Conservation (phyloP, 2,329 filamentous ascomycete genomes). For the Neoscytalidium dimidiatum region DNA sequence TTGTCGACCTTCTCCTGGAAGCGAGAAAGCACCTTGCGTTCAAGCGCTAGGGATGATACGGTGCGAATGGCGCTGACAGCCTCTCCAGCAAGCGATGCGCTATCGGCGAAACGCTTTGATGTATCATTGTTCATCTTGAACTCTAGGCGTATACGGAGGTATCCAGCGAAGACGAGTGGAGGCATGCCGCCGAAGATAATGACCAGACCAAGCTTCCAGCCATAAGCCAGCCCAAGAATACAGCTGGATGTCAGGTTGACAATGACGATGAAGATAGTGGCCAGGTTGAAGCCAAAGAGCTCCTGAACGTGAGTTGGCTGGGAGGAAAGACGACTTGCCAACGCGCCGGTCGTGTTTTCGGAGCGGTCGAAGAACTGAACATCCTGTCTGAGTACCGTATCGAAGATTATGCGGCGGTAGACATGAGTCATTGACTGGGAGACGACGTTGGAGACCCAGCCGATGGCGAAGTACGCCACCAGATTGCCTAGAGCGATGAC, state of each 20-base stretch:
- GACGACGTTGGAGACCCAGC: slow-evolving; percentile 48
- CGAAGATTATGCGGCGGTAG: slow-evolving; percentile 72
- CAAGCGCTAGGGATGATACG: slow-evolving; percentile 82
- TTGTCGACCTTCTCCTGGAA: slow-evolving; percentile 60
- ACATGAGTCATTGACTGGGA: slow-evolving; percentile 37
- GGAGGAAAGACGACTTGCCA: slow-evolving; percentile 83
- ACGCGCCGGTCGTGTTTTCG: slow-evolving; percentile 80
- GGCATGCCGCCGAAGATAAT: slow-evolving; percentile 36
- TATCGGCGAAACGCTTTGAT: slow-evolving; percentile 69
- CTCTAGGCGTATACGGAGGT: slow-evolving; percentile 81
- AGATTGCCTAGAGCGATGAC: slow-evolving; percentile 52
- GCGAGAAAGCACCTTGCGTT: slow-evolving; percentile 78
- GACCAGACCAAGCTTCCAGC: slow-evolving; percentile 76
- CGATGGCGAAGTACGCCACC: slow-evolving; percentile 48
- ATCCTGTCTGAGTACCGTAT: slow-evolving; percentile 81
- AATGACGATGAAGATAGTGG: slow-evolving; percentile 74
- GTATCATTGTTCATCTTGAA: slow-evolving; percentile 66
- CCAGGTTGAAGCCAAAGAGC: slow-evolving; percentile 81
- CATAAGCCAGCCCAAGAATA: slow-evolving; percentile 66
- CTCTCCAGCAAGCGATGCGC: slow-evolving; percentile 84
- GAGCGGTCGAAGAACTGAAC: slow-evolving; percentile 85
- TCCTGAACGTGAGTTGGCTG: slow-evolving; percentile 84
- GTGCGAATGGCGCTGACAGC: slow-evolving; percentile 88
- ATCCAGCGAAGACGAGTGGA: slow-evolving; percentile 67
- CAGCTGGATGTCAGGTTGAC: slow-evolving; percentile 76